Evolutionary conservation across 176 grass and related monocot genomes (phyloP), one percentile per base, ranked within the genome.

Genomic region (Ananas comosus): DNA sequence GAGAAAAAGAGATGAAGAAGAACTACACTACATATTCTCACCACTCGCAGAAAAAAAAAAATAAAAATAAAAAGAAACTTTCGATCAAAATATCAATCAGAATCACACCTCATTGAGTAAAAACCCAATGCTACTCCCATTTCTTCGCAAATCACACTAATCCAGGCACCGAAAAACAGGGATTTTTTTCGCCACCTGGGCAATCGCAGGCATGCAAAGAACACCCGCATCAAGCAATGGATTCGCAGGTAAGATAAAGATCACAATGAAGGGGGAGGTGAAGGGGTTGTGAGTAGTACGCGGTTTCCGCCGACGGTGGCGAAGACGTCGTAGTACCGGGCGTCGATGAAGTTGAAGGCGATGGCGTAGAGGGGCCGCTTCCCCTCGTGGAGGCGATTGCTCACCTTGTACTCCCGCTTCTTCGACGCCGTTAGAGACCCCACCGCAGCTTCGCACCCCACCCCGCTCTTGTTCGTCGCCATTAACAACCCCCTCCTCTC

Each of bases 291-390:
- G 14, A 18, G 54, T 19, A 18, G 54, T 72, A 97, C 89, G n/a
- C 80, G 83, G 49, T 89, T 90, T 24, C 86, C 82, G 48, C 84
- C 82, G 50, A 84, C 86, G 10, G 86, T 89, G 54, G 93, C 89
- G 63, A 97, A 92, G 68, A 97, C 74, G 67, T 97, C 86, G 54
- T 90, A 92, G 74, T 92, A 97, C 70, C 84, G 74, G 27, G 82
- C 82, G 33, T 92, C 89, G 63, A 92, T 59, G 86, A 97, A 97
- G 73, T 97, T 97, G 77, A 97, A 97, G 50, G 82, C 84, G 68
- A 97, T 92, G 72, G 86, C 89, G 56, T 97, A 97, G 69, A 92
- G 80, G 48, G 89, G 89, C 53, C 77, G 70, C 77, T 90, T 97
- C 48, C 93, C 93, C 80, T 92, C 86, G 18, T 67, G 73, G 65